Evolutionary conservation across 2,329 filamentous ascomycete species (phyloP), one percentile per base, ranked within the genome.

Genomic region (Nannizzia gypsea): DNA sequence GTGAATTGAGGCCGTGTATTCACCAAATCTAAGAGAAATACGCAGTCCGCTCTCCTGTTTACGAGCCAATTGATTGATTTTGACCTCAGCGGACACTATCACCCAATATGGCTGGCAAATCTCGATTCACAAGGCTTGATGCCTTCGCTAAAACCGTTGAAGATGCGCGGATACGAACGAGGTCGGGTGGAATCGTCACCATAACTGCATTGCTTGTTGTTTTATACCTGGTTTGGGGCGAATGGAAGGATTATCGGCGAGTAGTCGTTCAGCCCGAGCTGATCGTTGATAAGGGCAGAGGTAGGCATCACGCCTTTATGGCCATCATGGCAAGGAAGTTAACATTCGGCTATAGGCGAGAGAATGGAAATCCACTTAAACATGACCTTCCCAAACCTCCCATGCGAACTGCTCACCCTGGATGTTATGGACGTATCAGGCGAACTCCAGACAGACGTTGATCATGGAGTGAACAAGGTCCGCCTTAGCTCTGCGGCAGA

Each of bases 281-380:
- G 67, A 84, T 99, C 62, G 93, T 99, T 20, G 95, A 99, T 72
- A 96, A 97, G 77, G 90, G 90, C 66, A 83, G 93, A 88, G 90
- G 89, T 90, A 79, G 64, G 77, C 20, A 20, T 50, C 50, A 6
- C 26, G 13, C 17, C 36, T 24, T 34, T n/a, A 31, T 28, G 6
- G 31, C 44, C 4, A 50, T n/a, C 17, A 24, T 44, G 20, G 24
- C 24, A n/a, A 11, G 48, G 52, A 28, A 46, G 38, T 34, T 58
- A 36, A 50, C 20, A 31, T 26, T 55, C 24, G 8, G 63, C 57
- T 59, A 71, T 66, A 90, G 88, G 90, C 73, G 91, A 99, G 80
- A 90, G 92, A 74, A 97, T 99, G 92, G 93, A 97, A 73, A 99
- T 99, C 65, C 90, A 96, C 73, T 83, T 99, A 75, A 99, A 99